Evolutionary conservation across 441 rosid genomes (phyloP).

Genomic region (Kokia cookei): DNA sequence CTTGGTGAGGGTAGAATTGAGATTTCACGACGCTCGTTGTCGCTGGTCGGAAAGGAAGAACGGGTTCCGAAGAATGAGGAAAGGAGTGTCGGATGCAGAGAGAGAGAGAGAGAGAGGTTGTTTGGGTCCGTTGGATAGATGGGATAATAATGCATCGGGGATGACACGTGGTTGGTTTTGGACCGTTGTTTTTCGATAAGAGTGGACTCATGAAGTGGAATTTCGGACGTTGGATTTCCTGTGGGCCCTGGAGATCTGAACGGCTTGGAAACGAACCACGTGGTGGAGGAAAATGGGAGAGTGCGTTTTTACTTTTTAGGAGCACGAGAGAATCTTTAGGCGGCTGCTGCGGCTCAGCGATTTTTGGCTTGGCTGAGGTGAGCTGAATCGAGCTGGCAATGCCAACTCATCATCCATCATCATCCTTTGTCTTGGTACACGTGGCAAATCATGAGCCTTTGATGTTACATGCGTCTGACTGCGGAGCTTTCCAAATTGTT

Average conservation of each 20-base stretch:
- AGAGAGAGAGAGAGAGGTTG: not conserved
- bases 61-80: not conserved
- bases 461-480: not conserved
- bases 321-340: slow-evolving; percentile 9
- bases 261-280: slow-evolving; percentile 1
- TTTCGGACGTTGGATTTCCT: not conserved
- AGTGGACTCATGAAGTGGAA: slow-evolving; percentile 11
- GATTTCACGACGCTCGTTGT: not conserved
- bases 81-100: not conserved
- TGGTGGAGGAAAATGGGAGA: not conserved
- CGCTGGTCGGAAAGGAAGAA: slow-evolving; percentile 10
- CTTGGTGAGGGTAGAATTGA: not conserved
- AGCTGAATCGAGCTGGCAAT: slow-evolving; percentile 2
- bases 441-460: slow-evolving; percentile 6
- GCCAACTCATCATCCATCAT: not conserved
- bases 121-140: slow-evolving; percentile 42
- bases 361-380: not conserved
- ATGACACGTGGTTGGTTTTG: slow-evolving; percentile 32
- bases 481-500: not conserved
- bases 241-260: not conserved
- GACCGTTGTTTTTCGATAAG: slow-evolving; percentile 42
- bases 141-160: slow-evolving; percentile 30
- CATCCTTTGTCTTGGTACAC: not conserved
- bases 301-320: not conserved
- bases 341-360: slow-evolving; percentile 18